Conservation (phyloP, 2,329 filamentous ascomycete genomes). For the Colletotrichum phormii region DNA sequence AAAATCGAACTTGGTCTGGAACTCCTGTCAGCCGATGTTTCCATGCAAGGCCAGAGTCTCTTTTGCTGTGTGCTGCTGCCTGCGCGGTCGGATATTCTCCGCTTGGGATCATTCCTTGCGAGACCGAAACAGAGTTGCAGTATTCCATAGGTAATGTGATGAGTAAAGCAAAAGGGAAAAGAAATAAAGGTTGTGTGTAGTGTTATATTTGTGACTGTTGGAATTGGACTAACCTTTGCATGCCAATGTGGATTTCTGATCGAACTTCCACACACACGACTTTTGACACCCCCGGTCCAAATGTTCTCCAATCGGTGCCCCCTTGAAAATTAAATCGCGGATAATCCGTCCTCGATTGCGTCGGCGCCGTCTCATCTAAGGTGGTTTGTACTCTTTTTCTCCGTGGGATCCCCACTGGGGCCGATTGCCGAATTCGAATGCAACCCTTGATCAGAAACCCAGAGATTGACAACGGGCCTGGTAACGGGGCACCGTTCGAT, state of each 20-base stretch:
- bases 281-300: background rate
- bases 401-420: background rate
- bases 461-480: background rate
- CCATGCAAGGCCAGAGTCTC: conserved; percentile 23
- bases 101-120: background rate
- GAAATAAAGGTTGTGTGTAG: background rate
- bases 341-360: conserved; percentile 9
- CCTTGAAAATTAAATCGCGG: background rate
- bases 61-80: background rate
- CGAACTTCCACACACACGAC: background rate
- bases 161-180: background rate
- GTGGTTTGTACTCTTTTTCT: background rate
- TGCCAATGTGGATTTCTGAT: background rate
- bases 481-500: background rate
- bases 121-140: background rate
- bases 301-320: background rate
- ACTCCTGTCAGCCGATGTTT: conserved; percentile 33
- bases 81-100: background rate
- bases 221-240: conserved; percentile 1
- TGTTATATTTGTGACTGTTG: background rate
- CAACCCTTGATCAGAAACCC: background rate
- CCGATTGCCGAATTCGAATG: conserved; percentile 1
- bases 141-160: too few species aligned
- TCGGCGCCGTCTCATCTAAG: conserved; percentile 28
- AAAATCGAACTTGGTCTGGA: conserved; percentile 32